Evolutionary conservation across 2,329 filamentous ascomycete genomes (phyloP).

Genomic region (Cladosporium phlei): DNA sequence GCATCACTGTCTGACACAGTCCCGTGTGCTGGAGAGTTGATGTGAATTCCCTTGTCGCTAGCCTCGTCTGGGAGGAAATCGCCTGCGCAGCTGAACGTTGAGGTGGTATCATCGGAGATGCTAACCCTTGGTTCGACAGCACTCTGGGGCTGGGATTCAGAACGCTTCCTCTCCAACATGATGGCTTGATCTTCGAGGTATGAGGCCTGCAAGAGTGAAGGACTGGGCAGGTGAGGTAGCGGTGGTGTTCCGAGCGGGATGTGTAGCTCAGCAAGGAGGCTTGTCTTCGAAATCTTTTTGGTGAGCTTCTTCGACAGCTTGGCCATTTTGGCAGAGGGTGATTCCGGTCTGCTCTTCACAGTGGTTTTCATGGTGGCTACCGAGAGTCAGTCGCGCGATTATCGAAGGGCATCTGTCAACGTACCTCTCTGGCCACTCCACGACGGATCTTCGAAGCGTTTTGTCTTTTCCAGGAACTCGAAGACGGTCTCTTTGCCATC

Average conservation of each 20-base stretch:
- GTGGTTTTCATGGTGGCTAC: constrained; percentile 29
- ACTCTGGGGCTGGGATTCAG: not conserved
- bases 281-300: constrained; percentile 30
- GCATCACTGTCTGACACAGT: constrained; percentile 25
- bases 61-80: constrained; percentile 31
- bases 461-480: constrained; percentile 30
- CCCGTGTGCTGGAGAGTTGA: not conserved
- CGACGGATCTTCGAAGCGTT: constrained; percentile 21
- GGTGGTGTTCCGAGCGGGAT: constrained; percentile 34
- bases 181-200: constrained; percentile 20
- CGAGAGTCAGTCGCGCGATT: constrained; percentile 19
- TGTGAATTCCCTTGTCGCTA: constrained; percentile 1
- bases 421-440: constrained; percentile 31
- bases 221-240: constrained; percentile 1
- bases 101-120: constrained; percentile 27
- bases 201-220: constrained; percentile 20
- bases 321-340: constrained; percentile 37
- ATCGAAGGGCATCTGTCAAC: not conserved
- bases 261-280: constrained; percentile 28
- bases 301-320: constrained; percentile 38
- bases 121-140: constrained; percentile 17
- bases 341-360: constrained; percentile 23
- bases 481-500: constrained; percentile 30
- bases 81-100: constrained; percentile 33
- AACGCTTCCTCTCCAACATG: not conserved